Evolutionary conservation across 805 yeast genomes (phyloP), one percentile per base, ranked within the genome.

Genomic region (Cyberlindnera mycetangii): DNA sequence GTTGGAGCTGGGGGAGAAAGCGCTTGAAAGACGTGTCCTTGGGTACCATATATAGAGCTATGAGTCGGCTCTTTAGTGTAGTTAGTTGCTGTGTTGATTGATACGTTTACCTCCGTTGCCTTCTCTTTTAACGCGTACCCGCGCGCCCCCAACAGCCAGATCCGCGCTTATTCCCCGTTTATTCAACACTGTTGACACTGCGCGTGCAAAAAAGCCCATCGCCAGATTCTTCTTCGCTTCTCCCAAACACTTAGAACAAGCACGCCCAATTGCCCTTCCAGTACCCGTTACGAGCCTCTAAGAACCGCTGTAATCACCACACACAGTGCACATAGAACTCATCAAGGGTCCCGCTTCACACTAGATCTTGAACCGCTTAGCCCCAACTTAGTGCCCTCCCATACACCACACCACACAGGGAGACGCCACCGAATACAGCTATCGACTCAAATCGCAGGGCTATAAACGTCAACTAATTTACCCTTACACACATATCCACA

Each of bases 151-250:
- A 25, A 25, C 28, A 25, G 28, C 28, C n/a, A 25, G 14, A 25
- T 11, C 28, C 28, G 22, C 37, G 28, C 15, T 28, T 31, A 19
- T 9, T 22, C 15, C 32, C 37, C n/a, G 17, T 30, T 19, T 19
- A 17, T 15, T 8, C 32, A 18, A 7, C 21, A 19, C 31, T 45
- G 49, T 45, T 45, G 49, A 41, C 45, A 41, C 40, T 45, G 47
- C 25, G 34, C 19, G 14, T n/a, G 21, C 39, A n/a, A 25, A 44
- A 44, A 44, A 44, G 30, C 41, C 33, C 45, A 45, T 45, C 45
- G 49, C 44, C 49, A 40, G 44, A 19, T 41, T 37, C 42, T 22
- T 27, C 32, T 22, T 28, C 36, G 16, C 21, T 14, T 42, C 45
- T 39, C 31, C 22, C 42, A 24, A 25, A 24, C 32, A 32, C 17